These are phyloP conservation scores for Oryza officinalis DNA, from an alignment of 176 grass and related monocot species.

Conservation along the genomic window DNA sequence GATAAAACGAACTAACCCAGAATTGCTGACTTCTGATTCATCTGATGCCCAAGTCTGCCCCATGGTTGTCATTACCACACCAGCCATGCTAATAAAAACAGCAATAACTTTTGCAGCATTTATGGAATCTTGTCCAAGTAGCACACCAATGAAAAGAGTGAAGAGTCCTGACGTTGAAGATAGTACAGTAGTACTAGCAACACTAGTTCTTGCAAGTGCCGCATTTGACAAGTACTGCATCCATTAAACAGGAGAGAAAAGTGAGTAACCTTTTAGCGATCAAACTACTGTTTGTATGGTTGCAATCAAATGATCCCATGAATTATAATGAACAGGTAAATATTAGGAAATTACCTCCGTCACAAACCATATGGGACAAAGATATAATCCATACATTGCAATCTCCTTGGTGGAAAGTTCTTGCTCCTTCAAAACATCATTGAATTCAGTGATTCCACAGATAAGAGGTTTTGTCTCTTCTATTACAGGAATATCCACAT, in stretches of 20 bases:
- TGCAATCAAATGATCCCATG: not conserved
- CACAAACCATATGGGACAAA: constrained; percentile 95
- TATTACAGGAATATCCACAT: constrained; percentile 53
- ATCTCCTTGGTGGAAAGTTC: constrained; percentile 68
- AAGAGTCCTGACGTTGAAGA: constrained; percentile 98
- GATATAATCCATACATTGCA: constrained; percentile 74
- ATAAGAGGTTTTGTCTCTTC: constrained; percentile 66
- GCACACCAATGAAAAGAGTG: constrained; percentile 85
- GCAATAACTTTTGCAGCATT: constrained; percentile 84
- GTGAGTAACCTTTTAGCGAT: constrained; percentile 18
- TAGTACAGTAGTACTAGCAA: constrained; percentile 94
- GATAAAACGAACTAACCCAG: constrained; percentile 56
- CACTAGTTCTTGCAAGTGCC: constrained; percentile 97
- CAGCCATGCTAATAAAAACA: constrained; percentile 92
- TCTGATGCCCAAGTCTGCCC: constrained; percentile 98
- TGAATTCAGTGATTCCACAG: constrained; percentile 45
- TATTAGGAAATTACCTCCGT: constrained; percentile 73
- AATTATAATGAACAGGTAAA: constrained; percentile 10
- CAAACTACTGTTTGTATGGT: not conserved
- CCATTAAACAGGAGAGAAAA: constrained; percentile 38
- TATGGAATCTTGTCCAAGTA: constrained; percentile 90
- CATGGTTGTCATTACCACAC: constrained; percentile 91
- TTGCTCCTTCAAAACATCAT: constrained; percentile 52
- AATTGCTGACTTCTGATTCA: constrained; percentile 64
- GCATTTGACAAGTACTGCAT: constrained; percentile 99